Evolutionary conservation across 2,329 filamentous ascomycete species (phyloP), one percentile per base, ranked within the genome.

Genomic region (Didymella pomorum): DNA sequence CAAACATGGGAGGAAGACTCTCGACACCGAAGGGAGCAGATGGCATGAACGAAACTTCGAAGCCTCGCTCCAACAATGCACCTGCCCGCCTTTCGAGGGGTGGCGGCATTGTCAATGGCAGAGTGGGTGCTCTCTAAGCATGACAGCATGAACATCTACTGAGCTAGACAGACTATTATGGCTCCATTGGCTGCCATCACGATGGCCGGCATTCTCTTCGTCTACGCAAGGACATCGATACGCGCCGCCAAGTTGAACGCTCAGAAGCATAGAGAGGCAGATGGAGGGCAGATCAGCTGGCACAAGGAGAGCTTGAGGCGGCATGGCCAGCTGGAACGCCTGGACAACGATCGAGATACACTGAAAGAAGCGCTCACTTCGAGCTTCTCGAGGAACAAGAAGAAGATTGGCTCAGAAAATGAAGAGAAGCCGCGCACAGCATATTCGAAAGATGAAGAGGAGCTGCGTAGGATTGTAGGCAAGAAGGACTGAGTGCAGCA

Each of bases 161-260:
- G 16, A 58, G 8, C 3, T 12, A 25, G 14, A 33, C 51, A 84
- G 81, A 85, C 82, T 4, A 68, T 87, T 35, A 82, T 84, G 58
- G 86, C 85, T 2, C 86, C 86, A 5, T 79, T 86, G n/a, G 86
- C 85, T n/a, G 86, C 86, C 25, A 79, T 87, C 62, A 84, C 83
- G 14, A 87, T 88, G 86, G 86, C 86, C 16, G 74, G 82, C 47
- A 70, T 88, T 21, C 81, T 87, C 29, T 86, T 84, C 73, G 76
- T 83, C 31, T 91, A 91, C 75, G 81, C 87, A 26, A 79, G 88
- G 49, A 88, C 84, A 9, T 87, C 85, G 23, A 90, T 91, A 61
- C 81, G 83, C 60, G 84, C 87, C 23, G 89, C 89, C 2, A 89
- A 89, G 66, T 80, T 84, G 45, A 89, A 90, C 63, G 87, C 87